phyloP scores from a whole-genome alignment of 805 yeast genomes.

The Tetrapisispora nanseiensis region DNA sequence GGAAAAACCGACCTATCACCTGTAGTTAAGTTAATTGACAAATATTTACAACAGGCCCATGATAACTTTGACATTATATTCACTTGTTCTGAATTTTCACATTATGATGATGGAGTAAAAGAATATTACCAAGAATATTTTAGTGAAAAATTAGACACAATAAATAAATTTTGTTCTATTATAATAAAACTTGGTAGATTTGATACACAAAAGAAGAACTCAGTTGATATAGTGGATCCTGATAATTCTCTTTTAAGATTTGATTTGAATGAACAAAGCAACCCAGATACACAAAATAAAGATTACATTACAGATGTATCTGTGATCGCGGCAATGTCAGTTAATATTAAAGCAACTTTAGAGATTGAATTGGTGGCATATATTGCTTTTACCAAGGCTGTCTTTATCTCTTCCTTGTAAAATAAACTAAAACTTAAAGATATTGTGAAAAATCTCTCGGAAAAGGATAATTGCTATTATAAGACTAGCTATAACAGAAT shows the following conservation, averaged over 20 bases:
- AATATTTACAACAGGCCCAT: background rate
- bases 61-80: conserved; percentile 1
- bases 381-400: background rate
- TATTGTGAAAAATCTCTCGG: background rate
- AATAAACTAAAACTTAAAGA: background rate
- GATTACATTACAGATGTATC: background rate
- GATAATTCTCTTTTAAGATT: background rate
- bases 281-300: too few species aligned
- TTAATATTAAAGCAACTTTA: too few species aligned
- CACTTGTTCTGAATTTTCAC: background rate
- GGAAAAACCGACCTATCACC: background rate
- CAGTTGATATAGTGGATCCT: background rate
- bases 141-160: background rate
- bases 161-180: background rate
- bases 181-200: background rate
- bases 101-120: background rate
- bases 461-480: background rate
- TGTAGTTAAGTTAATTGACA: background rate
- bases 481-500: background rate
- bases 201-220: background rate
- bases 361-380: background rate
- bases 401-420: background rate
- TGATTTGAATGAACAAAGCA: background rate
- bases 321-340: background rate
- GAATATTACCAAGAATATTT: background rate